Evolutionary conservation across 805 yeast species (phyloP).

Genomic region (Aciculoconidium aculeatum): DNA sequence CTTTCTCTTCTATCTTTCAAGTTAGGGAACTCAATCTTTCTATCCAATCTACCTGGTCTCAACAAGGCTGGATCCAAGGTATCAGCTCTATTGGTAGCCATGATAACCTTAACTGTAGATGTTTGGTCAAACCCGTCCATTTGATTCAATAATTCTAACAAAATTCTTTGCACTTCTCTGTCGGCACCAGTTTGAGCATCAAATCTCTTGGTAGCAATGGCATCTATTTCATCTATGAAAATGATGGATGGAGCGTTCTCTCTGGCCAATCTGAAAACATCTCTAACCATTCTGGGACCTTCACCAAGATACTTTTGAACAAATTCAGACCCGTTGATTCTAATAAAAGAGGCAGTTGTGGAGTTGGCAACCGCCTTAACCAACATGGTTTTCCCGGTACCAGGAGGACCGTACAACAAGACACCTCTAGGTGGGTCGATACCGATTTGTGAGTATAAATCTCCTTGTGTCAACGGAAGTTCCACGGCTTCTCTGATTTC

Average conservation of each 20-base stretch:
- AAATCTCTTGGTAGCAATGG: constrained; percentile 97
- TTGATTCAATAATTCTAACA: constrained; percentile 91
- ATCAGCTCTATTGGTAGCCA: constrained; percentile 99
- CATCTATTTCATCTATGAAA: constrained; percentile 97
- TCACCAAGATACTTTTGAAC: constrained; percentile 98
- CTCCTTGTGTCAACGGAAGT: constrained; percentile 92
- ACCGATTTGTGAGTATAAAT: constrained; percentile 94
- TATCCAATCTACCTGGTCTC: constrained; percentile 95
- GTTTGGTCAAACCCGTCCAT: constrained; percentile 99
- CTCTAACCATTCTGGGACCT: constrained; percentile 99
- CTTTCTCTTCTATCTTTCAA: constrained; percentile 97
- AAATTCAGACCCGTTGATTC: constrained; percentile 97
- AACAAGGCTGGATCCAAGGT: constrained; percentile 96
- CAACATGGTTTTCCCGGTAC: constrained; percentile 98
- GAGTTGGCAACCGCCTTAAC: constrained; percentile 98
- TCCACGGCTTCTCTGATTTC: constrained; percentile 99
- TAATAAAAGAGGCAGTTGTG: constrained; percentile 90
- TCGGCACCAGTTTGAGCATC: constrained; percentile 99
- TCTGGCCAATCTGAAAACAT: constrained; percentile 93
- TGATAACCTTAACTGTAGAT: constrained; percentile 91
- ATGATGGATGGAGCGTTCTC: constrained; percentile 97
- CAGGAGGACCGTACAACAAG: constrained; percentile 97
- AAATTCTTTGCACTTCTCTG: constrained; percentile 96
- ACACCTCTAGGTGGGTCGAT: constrained; percentile 99
- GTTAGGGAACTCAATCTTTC: constrained; percentile 96